Evolutionary conservation across 2,329 filamentous ascomycete genomes (phyloP).

Genomic region (Tolypocladium ophioglossoides): DNA sequence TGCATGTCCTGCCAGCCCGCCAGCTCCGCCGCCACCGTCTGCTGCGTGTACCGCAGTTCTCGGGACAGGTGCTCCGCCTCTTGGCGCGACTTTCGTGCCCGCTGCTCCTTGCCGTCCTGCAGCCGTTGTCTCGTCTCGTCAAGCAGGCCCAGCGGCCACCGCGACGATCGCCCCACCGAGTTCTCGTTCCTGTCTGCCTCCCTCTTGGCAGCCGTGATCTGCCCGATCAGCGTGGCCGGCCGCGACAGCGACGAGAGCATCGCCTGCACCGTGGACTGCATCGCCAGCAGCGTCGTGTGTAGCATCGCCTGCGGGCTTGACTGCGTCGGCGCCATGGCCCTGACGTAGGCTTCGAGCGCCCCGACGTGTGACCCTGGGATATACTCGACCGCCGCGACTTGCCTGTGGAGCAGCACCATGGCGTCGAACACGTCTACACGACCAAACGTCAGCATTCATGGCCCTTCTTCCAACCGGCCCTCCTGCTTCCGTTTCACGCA

Average conservation of each 20-base stretch:
- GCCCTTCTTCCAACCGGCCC: neutral
- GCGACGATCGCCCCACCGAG: slow-evolving; percentile 61
- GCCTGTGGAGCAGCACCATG: slow-evolving; percentile 40
- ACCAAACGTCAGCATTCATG: neutral
- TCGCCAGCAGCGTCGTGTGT: slow-evolving; percentile 64
- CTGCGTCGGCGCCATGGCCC: slow-evolving; percentile 54
- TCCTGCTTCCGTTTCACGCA: neutral
- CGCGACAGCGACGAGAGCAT: slow-evolving; percentile 70
- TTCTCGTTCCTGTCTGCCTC: slow-evolving; percentile 69
- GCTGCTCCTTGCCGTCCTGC: slow-evolving; percentile 75
- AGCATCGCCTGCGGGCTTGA: slow-evolving; percentile 64
- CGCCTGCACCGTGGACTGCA: slow-evolving; percentile 76
- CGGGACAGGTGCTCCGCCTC: slow-evolving; percentile 67
- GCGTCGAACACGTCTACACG: slow-evolving; percentile 57
- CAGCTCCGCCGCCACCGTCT: slow-evolving; percentile 82
- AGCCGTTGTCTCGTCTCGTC: slow-evolving; percentile 80
- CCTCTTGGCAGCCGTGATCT: slow-evolving; percentile 64
- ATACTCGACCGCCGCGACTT: slow-evolving; percentile 48
- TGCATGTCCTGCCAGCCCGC: slow-evolving; percentile 92
- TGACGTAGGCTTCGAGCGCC: slow-evolving; percentile 64
- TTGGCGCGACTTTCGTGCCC: slow-evolving; percentile 56
- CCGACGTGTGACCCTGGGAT: slow-evolving; percentile 57
- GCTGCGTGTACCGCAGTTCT: slow-evolving; percentile 85
- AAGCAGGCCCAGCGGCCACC: slow-evolving; percentile 72
- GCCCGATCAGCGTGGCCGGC: slow-evolving; percentile 65